Evolutionary conservation across 495 filamentous ascomycete species (phyloP).

Genomic region (Penicillium turbatum): DNA sequence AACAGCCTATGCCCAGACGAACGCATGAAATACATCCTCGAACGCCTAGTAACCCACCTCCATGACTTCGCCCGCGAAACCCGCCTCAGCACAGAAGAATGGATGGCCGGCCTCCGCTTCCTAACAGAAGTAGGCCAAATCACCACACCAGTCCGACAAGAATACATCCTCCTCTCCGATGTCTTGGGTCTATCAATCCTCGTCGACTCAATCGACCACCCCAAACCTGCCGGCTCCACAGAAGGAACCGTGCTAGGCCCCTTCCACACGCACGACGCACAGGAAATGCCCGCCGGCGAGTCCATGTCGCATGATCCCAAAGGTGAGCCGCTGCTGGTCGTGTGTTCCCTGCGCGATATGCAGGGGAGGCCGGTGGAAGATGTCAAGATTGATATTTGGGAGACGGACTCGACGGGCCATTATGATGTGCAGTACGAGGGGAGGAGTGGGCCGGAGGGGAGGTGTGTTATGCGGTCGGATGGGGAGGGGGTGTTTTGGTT

Average conservation of each 20-base stretch:
- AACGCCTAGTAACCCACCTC: slow-evolving; percentile 69
- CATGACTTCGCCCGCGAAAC: slow-evolving; percentile 84
- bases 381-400: slow-evolving; percentile 89
- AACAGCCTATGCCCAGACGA: slow-evolving; percentile 65
- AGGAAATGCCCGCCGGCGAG: slow-evolving; percentile 56
- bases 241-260: slow-evolving; percentile 89
- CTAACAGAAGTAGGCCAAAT: slow-evolving; percentile 71
- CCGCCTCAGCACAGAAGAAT: slow-evolving; percentile 70
- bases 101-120: slow-evolving; percentile 70
- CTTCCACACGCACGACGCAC: slow-evolving; percentile 90
- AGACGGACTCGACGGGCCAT: slow-evolving; percentile 79
- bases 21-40: slow-evolving; percentile 69
- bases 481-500: slow-evolving; percentile 79
- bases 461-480: slow-evolving; percentile 72
- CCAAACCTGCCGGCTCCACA: slow-evolving; percentile 69
- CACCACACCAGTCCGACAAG: slow-evolving; percentile 68
- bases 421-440: slow-evolving; percentile 87
- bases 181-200: slow-evolving; percentile 84
- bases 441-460: slow-evolving; percentile 67
- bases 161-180: slow-evolving; percentile 94
- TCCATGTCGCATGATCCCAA: slow-evolving; percentile 64
- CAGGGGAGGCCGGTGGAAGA: slow-evolving; percentile 60
- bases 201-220: slow-evolving; percentile 88
- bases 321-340: slow-evolving; percentile 61
- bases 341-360: slow-evolving; percentile 71